These are phyloP conservation scores for Hamiltosporidium tvaerminnensis DNA, from an alignment of 371 early-diverging fungal genomes.

Conservation along the genomic window DNA sequence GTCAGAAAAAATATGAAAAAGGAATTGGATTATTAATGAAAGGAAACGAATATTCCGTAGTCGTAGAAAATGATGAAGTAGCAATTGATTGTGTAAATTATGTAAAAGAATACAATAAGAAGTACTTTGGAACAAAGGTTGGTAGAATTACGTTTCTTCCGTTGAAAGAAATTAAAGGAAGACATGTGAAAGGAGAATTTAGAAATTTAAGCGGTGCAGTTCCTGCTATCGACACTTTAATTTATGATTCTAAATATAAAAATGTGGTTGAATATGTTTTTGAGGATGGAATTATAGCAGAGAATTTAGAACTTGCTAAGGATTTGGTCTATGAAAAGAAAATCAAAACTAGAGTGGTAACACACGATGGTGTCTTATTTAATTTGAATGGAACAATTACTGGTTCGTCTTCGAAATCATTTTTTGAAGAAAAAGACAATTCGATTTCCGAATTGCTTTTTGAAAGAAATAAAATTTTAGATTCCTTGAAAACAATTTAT, in stretches of 20 bases:
- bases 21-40: constrained; percentile 16
- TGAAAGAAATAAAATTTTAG: constrained; percentile 17
- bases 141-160: constrained; percentile 36
- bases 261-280: constrained; percentile 18
- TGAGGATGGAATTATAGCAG: constrained; percentile 15
- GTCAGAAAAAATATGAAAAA: constrained; percentile 36
- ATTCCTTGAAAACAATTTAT: constrained; percentile 13
- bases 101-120: too few relatives aligned
- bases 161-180: constrained; percentile 8
- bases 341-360: neutral
- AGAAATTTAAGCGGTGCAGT: neutral
- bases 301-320: constrained; percentile 12
- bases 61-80: constrained; percentile 31
- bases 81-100: constrained; percentile 36
- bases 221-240: constrained; percentile 7
- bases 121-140: constrained; percentile 24
- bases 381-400: constrained; percentile 21
- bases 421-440: too few relatives aligned
- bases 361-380: constrained; percentile 4
- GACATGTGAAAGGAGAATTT: neutral
- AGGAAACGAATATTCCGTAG: constrained; percentile 21
- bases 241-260: constrained; percentile 9
- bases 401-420: constrained; percentile 8
- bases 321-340: constrained; percentile 9
- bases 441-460: constrained; percentile 12